Conservation (phyloP, 148 eudicot genomes). For the Salicornia ramosissima region DNA sequence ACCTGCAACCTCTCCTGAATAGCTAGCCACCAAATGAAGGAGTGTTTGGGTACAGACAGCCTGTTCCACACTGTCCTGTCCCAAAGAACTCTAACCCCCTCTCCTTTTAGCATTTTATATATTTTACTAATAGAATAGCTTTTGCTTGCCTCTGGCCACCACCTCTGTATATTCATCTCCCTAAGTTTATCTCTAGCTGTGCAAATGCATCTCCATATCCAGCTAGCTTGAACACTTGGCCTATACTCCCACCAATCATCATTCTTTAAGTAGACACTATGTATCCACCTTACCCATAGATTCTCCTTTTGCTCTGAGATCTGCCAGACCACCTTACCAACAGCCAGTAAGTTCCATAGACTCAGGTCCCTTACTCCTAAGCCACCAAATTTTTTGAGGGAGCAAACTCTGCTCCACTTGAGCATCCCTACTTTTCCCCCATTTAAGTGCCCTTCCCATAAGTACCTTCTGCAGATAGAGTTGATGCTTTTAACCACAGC, state of each 20-base stretch:
- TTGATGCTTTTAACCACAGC: not conserved
- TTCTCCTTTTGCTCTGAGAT: not conserved
- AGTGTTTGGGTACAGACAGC: not conserved
- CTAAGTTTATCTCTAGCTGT: not conserved
- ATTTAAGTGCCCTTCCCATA: too few species aligned
- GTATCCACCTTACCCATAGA: not conserved
- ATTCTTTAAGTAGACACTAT: not conserved
- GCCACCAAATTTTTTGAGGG: not conserved
- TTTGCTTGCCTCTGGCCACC: not conserved
- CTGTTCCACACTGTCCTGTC: too few species aligned
- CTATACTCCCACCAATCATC: not conserved
- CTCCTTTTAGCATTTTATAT: not conserved
- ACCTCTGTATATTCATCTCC: too few species aligned
- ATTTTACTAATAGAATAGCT: not conserved
- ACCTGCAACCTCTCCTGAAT: not conserved
- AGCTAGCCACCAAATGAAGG: not conserved
- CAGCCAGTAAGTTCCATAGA: not conserved
- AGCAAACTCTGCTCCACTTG: not conserved
- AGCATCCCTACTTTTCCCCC: not conserved
- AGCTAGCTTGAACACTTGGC: not conserved
- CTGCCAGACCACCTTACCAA: not conserved
- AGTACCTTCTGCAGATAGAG: not conserved
- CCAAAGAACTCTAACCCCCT: not conserved
- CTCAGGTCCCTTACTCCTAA: not conserved
- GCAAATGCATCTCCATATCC: not conserved